A percentile compares a stretch with the other conserved stretches of the same genome.
These are phyloP conservation scores for Phaeosphaeria sp. DNA, from an alignment of 2,329 filamentous ascomycete genomes.

Conservation along the genomic window DNA sequence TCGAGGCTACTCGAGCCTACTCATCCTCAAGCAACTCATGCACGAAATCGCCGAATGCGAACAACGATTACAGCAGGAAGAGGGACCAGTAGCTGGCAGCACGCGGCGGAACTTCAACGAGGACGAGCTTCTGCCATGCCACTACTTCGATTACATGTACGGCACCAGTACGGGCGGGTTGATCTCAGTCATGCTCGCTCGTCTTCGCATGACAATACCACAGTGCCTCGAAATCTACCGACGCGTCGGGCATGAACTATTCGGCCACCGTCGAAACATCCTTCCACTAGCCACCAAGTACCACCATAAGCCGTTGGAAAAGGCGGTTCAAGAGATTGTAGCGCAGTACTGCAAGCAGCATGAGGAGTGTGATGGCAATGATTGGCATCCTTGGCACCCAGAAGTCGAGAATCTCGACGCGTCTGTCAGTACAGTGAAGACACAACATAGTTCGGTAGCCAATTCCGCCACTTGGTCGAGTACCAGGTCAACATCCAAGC, in stretches of 20 bases:
- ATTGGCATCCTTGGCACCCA: slow-evolving; percentile 52
- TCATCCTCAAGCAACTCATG: slow-evolving; percentile 58
- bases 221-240: slow-evolving; percentile 57
- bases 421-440: background rate
- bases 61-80: slow-evolving; percentile 52
- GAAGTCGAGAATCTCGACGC: slow-evolving; percentile 11
- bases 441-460: slow-evolving; percentile 14
- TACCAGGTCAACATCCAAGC: slow-evolving; percentile 11
- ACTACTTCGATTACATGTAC: slow-evolving; percentile 63
- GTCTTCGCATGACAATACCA: slow-evolving; percentile 57
- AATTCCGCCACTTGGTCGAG: slow-evolving; percentile 29
- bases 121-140: slow-evolving; percentile 55
- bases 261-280: slow-evolving; percentile 52
- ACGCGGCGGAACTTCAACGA: slow-evolving; percentile 43
- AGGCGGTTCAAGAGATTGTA: slow-evolving; percentile 55
- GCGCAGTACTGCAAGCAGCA: slow-evolving; percentile 53
- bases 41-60: slow-evolving; percentile 56
- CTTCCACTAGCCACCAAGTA: slow-evolving; percentile 58
- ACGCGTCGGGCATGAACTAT: slow-evolving; percentile 56
- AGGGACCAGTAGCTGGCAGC: slow-evolving; percentile 39
- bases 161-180: slow-evolving; percentile 60
- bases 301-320: slow-evolving; percentile 56
- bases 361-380: slow-evolving; percentile 50
- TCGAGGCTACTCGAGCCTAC: slow-evolving; percentile 57
- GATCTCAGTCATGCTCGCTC: slow-evolving; percentile 58